phyloP scores from a whole-genome alignment of 257 asterid genomes.

The Solanum chmielewskii region DNA sequence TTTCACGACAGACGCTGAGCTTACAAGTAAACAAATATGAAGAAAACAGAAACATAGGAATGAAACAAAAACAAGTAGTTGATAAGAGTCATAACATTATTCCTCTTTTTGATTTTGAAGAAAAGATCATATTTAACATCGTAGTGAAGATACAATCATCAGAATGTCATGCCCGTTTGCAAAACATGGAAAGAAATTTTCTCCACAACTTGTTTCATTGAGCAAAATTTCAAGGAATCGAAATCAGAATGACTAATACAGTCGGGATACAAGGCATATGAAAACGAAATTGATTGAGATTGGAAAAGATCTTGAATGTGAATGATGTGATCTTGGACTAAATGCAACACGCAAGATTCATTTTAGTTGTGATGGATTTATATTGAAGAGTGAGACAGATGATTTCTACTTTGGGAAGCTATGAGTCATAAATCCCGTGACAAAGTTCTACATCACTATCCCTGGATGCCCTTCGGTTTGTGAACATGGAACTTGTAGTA shows the following conservation, averaged over 20 bases:
- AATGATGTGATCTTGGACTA: background rate
- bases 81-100: background rate
- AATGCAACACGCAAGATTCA: background rate
- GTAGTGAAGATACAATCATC: background rate
- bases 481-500: background rate
- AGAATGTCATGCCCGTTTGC: background rate
- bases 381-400: background rate
- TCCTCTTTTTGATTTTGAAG: background rate
- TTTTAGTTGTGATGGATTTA: constrained; percentile 9
- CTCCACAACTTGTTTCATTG: background rate
- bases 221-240: background rate
- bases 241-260: background rate
- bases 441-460: background rate
- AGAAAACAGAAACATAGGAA: background rate
- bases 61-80: background rate
- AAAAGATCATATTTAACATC: background rate
- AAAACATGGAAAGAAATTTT: background rate
- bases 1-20: background rate
- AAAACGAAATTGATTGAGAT: background rate
- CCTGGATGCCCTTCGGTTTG: background rate
- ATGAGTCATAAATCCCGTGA: background rate
- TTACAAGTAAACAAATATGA: too few species aligned
- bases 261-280: background rate
- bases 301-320: background rate
- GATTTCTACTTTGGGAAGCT: background rate